A percentile compares a stretch with the other conserved stretches of the same genome.
These are phyloP conservation scores for Exophiala aquamarina DNA, from an alignment of 2,329 filamentous ascomycete species.

Conservation along the genomic window DNA sequence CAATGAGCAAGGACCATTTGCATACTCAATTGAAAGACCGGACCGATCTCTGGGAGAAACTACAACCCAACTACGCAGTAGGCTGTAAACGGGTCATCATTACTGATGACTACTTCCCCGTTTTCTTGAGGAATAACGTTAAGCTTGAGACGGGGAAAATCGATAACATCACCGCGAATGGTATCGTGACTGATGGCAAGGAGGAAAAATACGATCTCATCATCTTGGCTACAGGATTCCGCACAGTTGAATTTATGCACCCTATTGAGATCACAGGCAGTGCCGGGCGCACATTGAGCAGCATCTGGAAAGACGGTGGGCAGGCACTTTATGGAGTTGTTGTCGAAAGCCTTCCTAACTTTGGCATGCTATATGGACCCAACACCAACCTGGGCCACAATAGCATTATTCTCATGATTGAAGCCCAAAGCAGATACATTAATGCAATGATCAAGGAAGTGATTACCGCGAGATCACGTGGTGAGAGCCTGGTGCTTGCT, in stretches of 20 bases:
- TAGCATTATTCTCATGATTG: conserved; percentile 62
- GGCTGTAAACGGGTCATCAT: conserved; percentile 47
- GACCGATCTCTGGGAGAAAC: conserved; percentile 52
- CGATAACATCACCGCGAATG: conserved; percentile 44
- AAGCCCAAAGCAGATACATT: conserved; percentile 57
- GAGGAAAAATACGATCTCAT: conserved; percentile 56
- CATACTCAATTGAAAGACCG: conserved; percentile 48
- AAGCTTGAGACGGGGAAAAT: conserved; percentile 53
- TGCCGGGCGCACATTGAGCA: conserved; percentile 42
- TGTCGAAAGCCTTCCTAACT: conserved; percentile 55
- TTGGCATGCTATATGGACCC: conserved; percentile 59
- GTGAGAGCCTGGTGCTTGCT: conserved; percentile 45
- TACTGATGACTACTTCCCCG: conserved; percentile 57
- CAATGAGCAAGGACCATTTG: conserved; percentile 40
- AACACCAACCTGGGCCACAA: conserved; percentile 59
- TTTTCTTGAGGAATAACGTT: conserved; percentile 49
- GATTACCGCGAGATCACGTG: conserved; percentile 43
- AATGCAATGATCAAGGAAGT: conserved; percentile 51
- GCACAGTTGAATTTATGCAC: conserved; percentile 59
- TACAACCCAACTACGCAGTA: conserved; percentile 54
- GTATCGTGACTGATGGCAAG: conserved; percentile 47
- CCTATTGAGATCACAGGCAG: conserved; percentile 55
- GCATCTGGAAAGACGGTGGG: conserved; percentile 57
- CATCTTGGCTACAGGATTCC: conserved; percentile 60
- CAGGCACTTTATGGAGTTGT: conserved; percentile 53